These are phyloP conservation scores for Clonostachys chloroleuca DNA, from an alignment of 2,329 filamentous ascomycete genomes.

Conservation along the genomic window DNA sequence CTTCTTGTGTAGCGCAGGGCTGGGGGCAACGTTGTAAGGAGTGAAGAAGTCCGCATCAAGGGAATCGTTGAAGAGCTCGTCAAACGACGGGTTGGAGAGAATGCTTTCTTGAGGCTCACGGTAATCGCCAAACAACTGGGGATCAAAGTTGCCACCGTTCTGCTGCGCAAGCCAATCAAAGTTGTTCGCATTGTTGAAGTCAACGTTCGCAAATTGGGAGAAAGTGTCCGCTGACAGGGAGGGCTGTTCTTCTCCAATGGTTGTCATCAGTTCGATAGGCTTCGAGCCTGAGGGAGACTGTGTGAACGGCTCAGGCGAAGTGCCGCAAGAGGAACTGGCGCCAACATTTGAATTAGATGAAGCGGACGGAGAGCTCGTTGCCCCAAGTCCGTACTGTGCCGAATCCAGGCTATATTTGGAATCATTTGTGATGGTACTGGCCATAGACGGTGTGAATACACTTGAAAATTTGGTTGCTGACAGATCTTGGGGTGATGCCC, in stretches of 20 bases:
- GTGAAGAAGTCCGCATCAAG: slow-evolving; percentile 78
- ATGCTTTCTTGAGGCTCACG: slow-evolving; percentile 85
- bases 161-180: slow-evolving; percentile 76
- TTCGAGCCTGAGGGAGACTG: slow-evolving; percentile 67
- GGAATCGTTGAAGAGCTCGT: slow-evolving; percentile 71
- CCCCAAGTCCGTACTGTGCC: slow-evolving; percentile 36
- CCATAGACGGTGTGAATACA: slow-evolving; percentile 54
- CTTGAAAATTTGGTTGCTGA: slow-evolving; percentile 47
- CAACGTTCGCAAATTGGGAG: slow-evolving; percentile 21
- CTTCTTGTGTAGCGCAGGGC: slow-evolving; percentile 43
- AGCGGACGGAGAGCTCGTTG: slow-evolving; percentile 59
- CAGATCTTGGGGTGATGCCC: slow-evolving; percentile 1
- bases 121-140: slow-evolving; percentile 87
- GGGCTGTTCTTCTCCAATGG: slow-evolving; percentile 62
- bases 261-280: slow-evolving; percentile 56
- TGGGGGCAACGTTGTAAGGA: slow-evolving; percentile 67
- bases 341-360: slow-evolving; percentile 58
- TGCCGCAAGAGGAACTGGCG: slow-evolving; percentile 65
- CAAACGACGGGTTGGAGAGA: slow-evolving; percentile 64
- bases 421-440: slow-evolving; percentile 36
- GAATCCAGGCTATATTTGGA: slow-evolving; percentile 50
- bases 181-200: slow-evolving; percentile 45
- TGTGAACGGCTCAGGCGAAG: slow-evolving; percentile 71
- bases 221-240: slow-evolving; percentile 22
- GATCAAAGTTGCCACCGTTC: slow-evolving; percentile 84